A percentile compares a stretch with the other conserved stretches of the same genome.
Evolutionary conservation across 1,284 basidiomycete genomes (phyloP).

Genomic region (Mycosarcoma maydis): DNA sequence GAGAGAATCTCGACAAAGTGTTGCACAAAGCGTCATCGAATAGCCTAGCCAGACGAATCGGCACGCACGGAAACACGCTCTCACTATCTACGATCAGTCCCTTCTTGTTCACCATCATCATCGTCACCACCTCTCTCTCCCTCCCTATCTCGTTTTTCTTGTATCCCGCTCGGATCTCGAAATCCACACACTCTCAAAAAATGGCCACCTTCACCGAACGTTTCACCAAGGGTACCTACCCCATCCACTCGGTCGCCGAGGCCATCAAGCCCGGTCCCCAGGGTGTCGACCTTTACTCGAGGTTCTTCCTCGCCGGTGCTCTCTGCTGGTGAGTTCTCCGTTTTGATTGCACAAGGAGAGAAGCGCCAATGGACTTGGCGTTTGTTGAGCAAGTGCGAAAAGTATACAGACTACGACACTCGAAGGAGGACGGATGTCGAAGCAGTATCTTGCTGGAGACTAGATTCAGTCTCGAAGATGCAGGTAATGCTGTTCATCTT

Average conservation of each 20-base stretch:
- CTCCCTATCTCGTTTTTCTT: background rate
- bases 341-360: no score
- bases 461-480: no score
- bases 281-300: constrained; percentile 68
- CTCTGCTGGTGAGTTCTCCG: constrained; percentile 73
- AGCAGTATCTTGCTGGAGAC: no score
- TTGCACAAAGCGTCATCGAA: constrained; percentile 10
- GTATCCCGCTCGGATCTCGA: background rate
- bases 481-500: no score
- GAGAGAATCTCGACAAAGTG: no score
- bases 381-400: no score
- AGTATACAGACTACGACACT: no score
- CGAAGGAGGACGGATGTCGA: no score
- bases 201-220: constrained; percentile 52
- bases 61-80: constrained; percentile 17
- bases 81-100: no score
- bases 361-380: no score
- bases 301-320: constrained; percentile 80
- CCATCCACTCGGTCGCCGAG: constrained; percentile 58
- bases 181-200: background rate
- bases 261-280: constrained; percentile 51
- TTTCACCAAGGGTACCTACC: constrained; percentile 58
- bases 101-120: constrained; percentile 4
- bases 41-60: background rate
- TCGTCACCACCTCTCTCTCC: constrained; percentile 7